Percentiles rank a stretch among this genome's conserved stretches.
Evolutionary conservation across 1,284 basidiomycete genomes (phyloP).

Genomic region (Vanrija humicola): DNA sequence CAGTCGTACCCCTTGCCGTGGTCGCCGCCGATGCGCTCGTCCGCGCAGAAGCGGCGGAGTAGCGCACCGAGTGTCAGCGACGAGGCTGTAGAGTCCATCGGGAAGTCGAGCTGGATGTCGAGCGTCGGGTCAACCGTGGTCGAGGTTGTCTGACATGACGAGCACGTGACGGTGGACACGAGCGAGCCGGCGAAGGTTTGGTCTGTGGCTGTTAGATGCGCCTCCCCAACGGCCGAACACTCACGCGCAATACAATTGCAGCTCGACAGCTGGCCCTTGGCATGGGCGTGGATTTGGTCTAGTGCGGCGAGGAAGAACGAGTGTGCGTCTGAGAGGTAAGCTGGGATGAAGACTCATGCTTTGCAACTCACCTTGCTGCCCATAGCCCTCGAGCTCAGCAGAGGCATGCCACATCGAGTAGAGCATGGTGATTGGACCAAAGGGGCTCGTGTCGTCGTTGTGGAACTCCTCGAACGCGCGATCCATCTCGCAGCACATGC

Average conservation of each 20-base stretch:
- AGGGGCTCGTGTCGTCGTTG: slow-evolving; percentile 63
- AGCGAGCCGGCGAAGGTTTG: slow-evolving; percentile 82
- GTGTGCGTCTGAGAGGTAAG: slow-evolving; percentile 35
- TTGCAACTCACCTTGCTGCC: slow-evolving; percentile 81
- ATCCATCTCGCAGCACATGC: slow-evolving; percentile 94
- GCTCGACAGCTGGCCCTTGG: slow-evolving; percentile 55
- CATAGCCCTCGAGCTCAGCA: slow-evolving; percentile 78
- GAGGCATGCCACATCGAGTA: slow-evolving; percentile 82
- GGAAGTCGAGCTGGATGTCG: slow-evolving; percentile 83
- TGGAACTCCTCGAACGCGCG: slow-evolving; percentile 83
- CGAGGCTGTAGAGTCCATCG: background rate
- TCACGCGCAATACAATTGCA: slow-evolving; percentile 83
- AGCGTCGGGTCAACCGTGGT: slow-evolving; percentile 83
- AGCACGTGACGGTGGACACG: slow-evolving; percentile 85
- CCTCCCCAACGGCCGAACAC: background rate
- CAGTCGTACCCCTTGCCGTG: slow-evolving; percentile 45
- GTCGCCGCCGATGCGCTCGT: slow-evolving; percentile 37
- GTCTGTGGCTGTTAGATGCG: slow-evolving; percentile 47
- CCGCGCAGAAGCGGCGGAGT: slow-evolving; percentile 39
- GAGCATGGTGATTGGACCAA: slow-evolving; percentile 79
- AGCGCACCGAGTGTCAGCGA: slow-evolving; percentile 29
- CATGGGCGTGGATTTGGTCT: slow-evolving; percentile 78
- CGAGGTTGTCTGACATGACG: slow-evolving; percentile 65
- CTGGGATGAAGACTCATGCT: too few relatives aligned
- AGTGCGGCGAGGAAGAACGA: slow-evolving; percentile 72